Base-by-base conservation (phyloP, 305 asterid species). In the Lippia alba region DNA sequence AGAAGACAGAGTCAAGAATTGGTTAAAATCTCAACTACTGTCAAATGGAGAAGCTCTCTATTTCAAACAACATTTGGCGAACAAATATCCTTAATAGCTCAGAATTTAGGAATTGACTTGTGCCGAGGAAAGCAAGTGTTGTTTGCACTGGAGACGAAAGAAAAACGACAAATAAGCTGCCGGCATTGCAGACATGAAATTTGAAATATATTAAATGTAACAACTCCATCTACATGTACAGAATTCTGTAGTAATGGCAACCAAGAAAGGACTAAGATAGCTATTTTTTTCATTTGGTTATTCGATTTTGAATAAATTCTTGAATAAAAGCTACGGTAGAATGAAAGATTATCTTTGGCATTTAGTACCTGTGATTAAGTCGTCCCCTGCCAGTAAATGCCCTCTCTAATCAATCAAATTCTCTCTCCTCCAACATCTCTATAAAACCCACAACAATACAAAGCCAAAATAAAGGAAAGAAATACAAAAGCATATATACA, bases 1-100 rank as follows among this genome's bases (percentile, higher is more conserved):
- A 68, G 71, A 39, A 39, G 49, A 81, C 66, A 67, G 56, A 44
- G 82, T 88, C 85, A 84, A 71, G 66, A 16, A 20, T 33, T 34
- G 48, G 40, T 48, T 41, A 60, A 56, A 61, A 36, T 36, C 32
- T 69, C 57, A 54, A 66, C 54, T 63, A 70, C 39, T 53, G 49
- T 64, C 68, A 33, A 67, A 74, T 72, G n/a, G 56, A 71, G 70
- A 59, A 71, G 70, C 41, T 36, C 12, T 5, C 62, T 44, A 11
- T 51, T 46, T 50, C 45, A 54, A 39, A 14, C 18, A 17, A 39
- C 54, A 39, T 40, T 50, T 76, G 80, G 83, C 81, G 66, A 75
- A 77, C 76, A 75, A 45, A 56, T 58, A 74, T 69, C 8, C 8
- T 5, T 36, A 36, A 56, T 73, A 56, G 50, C 77, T 58, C 81